phyloP scores from a whole-genome alignment of 495 filamentous ascomycete species.

The Hypoxylon fragiforme region DNA sequence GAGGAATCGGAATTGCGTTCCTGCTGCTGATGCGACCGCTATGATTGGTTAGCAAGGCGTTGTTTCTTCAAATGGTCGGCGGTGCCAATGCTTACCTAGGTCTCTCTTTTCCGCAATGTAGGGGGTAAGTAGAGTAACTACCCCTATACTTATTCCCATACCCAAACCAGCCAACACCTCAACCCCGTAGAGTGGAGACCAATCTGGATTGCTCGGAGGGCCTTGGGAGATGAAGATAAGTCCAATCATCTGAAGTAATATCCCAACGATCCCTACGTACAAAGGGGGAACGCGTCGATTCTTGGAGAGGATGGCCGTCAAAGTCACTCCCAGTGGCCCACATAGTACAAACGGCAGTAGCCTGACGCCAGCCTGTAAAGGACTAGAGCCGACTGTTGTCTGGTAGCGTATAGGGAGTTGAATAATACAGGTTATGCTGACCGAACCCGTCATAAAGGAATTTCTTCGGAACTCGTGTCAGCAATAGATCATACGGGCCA shows the following conservation, averaged over 20 bases:
- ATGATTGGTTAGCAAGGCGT: too few relatives aligned
- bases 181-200: constrained; percentile 1
- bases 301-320: constrained; percentile 4
- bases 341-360: constrained; percentile 11
- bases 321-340: constrained; percentile 3
- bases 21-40: constrained; percentile 11
- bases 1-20: constrained; percentile 16
- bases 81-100: constrained; percentile 4
- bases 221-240: constrained; percentile 3
- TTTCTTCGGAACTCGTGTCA: too few relatives aligned
- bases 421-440: constrained; percentile 15
- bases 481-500: too few relatives aligned
- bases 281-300: background rate
- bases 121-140: constrained; percentile 11
- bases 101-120: constrained; percentile 14
- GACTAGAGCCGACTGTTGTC: constrained; percentile 1
- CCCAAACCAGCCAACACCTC: constrained; percentile 6
- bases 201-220: background rate
- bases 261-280: background rate
- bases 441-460: too few relatives aligned
- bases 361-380: constrained; percentile 11
- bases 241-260: constrained; percentile 5
- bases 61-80: background rate
- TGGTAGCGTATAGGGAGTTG: constrained; percentile 18
- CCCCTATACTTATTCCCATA: constrained; percentile 3